Conservation (phyloP, 2,329 filamentous ascomycete genomes). For the Diplodia scrobiculata region DNA sequence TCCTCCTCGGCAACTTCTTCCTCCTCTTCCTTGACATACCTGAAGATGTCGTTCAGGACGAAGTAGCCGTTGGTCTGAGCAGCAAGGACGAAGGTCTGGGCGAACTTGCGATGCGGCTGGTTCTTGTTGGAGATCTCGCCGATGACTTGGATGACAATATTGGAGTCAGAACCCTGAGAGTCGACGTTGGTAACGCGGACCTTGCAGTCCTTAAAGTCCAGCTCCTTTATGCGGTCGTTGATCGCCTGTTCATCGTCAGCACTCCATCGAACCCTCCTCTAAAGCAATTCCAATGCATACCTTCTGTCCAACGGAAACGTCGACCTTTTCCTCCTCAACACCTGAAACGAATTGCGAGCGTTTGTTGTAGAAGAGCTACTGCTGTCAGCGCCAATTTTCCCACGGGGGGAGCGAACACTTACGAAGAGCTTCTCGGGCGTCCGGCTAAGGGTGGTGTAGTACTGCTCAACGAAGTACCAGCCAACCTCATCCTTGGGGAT, state of each 20-base stretch:
- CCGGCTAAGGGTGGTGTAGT: conserved; percentile 97
- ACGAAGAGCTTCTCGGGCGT: conserved; percentile 86
- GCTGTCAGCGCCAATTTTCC: conserved; percentile 33
- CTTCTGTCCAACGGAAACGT: conserved; percentile 82
- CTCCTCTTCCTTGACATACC: conserved; percentile 82
- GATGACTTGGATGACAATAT: conserved; percentile 97
- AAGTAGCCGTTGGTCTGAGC: conserved; percentile 97
- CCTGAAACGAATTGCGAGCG: conserved; percentile 93
- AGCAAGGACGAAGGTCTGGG: conserved; percentile 95
- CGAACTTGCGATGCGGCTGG: conserved; percentile 89
- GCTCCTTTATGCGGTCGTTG: conserved; percentile 87
- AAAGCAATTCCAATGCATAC: conserved; percentile 56
- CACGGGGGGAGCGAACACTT: conserved; percentile 35
- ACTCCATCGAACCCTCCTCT: background rate
- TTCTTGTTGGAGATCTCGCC: conserved; percentile 96
- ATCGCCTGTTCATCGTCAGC: conserved; percentile 64
- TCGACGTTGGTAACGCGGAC: conserved; percentile 98
- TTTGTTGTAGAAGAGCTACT: conserved; percentile 85
- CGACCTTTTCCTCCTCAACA: conserved; percentile 82
- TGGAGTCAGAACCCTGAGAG: conserved; percentile 86
- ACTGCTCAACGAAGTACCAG: conserved; percentile 99
- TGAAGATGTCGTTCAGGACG: conserved; percentile 96
- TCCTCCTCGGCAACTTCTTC: conserved; percentile 63
- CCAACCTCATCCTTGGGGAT: conserved; percentile 89
- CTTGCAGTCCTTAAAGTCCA: conserved; percentile 97